Evolutionary conservation across 768 basidiomycete species (phyloP), one percentile per base, ranked within the genome.

Genomic region (Mycena pura): DNA sequence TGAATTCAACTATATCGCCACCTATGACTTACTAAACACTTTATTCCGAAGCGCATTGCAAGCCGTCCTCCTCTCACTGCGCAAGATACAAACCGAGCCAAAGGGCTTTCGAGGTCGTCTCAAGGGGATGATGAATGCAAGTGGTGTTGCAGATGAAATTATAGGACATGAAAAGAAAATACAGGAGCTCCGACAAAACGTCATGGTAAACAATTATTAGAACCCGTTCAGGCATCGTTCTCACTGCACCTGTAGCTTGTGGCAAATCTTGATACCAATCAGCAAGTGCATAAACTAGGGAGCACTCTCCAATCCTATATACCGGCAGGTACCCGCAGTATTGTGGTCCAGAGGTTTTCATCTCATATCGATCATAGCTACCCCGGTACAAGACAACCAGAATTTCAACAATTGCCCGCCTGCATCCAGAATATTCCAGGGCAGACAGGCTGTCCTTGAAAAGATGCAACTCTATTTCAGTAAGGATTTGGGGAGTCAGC

Each of bases 361-460:
- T 25, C 8, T 5, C 14, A 25, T 44, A 5, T 15, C 14, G 21
- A 11, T 25, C 17, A 5, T 19, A 32, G 46, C 5, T 34, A 11
- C 34, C 13, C 29, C 28, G 31, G 31, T 21, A n/a, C 46, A 19
- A 32, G 10, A 1, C 2, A 15, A 9, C 21, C 39, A 15, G 39
- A 11, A 17, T 25, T 2, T 44, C 40, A 41, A 43, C 13, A 22
- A 11, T 6, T 54, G 52, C n/a, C 54, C 54, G 13, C 43, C 36
- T 21, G 29, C 54, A 10, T 56, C 54, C 1, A 34, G 38, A n/a
- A 31, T 45, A 17, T 56, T 56, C 21, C 54, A 56, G 2, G 54
- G 54, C 29, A 29, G 54, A 27, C 28, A 31, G 24, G 22, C 21
- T 9, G 38, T 56, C 9, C 17, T 56, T 11, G n/a, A 45, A 9